Evolutionary conservation across 1,139 yeast genomes (phyloP), one percentile per base, ranked within the genome.

Genomic region (Casaregolazyma lundiana): DNA sequence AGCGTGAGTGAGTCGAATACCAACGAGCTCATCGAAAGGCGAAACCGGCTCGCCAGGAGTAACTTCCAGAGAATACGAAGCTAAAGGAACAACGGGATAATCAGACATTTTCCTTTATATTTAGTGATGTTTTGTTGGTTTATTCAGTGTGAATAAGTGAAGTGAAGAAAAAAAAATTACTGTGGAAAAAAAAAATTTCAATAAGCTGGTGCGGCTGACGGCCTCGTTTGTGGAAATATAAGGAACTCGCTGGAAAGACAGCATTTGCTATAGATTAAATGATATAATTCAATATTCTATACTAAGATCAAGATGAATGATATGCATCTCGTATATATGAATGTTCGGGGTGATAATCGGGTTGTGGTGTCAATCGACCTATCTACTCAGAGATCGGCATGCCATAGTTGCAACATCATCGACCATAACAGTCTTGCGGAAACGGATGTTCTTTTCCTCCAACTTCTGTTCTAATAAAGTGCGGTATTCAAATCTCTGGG

Each of bases 1-100:
- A 57, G 97, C 98, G 77, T 92, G 78, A 49, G 97, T 90, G 63
- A 92, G 68, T 70, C 95, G 85, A 56, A 86, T 18, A 20, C 39
- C 39, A 35, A 21, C 35, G 18, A 22, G 35, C 26, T 41, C 44
- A 16, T 41, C 44, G 15, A 41, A 41, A 18, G 39, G 44, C n/a
- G 44, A 34, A 21, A 35, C 34, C 13, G 44, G 39, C 20, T 35
- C 43, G 64, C 84, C 92, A 61, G 98, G 97, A 68, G 77, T 74
- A 55, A 90, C 77, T 57, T 86, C 88, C 70, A 88, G 75, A 72
- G 84, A 84, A 71, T 81, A 89, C 22, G 96, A 81, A 55, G 95
- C 84, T 67, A 89, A 73, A 54, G 97, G 97, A 58, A 85, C 70
- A 67, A 87, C 67, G 48, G 43, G 22, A 38, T 39, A 39, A n/a